phyloP scores from a whole-genome alignment of 768 basidiomycete genomes.

The Amanita pallidorosea region DNA sequence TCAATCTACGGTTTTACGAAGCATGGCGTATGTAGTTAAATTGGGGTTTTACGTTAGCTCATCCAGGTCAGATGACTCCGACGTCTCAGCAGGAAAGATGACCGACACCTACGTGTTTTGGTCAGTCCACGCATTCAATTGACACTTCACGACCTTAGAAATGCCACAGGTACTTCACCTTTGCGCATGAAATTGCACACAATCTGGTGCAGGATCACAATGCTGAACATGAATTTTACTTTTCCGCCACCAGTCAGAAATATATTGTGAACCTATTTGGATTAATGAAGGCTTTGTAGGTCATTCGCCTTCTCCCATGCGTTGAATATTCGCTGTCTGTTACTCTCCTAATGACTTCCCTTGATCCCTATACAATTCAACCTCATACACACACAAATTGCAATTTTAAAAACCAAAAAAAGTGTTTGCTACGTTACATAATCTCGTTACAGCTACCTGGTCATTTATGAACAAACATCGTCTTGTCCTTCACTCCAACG shows the following conservation, averaged over 20 bases:
- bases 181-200: conserved; percentile 91
- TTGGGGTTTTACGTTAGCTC: neutral
- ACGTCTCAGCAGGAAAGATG: conserved; percentile 42
- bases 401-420: too few species aligned
- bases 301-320: too few species aligned
- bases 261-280: conserved; percentile 32
- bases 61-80: conserved; percentile 47
- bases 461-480: too few species aligned
- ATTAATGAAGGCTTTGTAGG: conserved; percentile 14
- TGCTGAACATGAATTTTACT: conserved; percentile 90
- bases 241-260: conserved; percentile 80
- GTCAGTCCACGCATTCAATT: conserved; percentile 23
- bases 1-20: conserved; percentile 80
- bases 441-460: neutral
- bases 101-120: conserved; percentile 73
- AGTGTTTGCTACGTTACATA: neutral
- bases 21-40: conserved; percentile 66
- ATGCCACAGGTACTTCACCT: conserved; percentile 65
- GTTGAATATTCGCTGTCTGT: too few species aligned
- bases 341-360: too few species aligned
- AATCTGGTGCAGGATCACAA: conserved; percentile 84
- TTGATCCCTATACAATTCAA: too few species aligned
- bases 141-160: neutral
- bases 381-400: too few species aligned
- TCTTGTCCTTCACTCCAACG: too few species aligned